phyloP scores from a whole-genome alignment of 805 yeast species.

The Candida mattraensis region DNA sequence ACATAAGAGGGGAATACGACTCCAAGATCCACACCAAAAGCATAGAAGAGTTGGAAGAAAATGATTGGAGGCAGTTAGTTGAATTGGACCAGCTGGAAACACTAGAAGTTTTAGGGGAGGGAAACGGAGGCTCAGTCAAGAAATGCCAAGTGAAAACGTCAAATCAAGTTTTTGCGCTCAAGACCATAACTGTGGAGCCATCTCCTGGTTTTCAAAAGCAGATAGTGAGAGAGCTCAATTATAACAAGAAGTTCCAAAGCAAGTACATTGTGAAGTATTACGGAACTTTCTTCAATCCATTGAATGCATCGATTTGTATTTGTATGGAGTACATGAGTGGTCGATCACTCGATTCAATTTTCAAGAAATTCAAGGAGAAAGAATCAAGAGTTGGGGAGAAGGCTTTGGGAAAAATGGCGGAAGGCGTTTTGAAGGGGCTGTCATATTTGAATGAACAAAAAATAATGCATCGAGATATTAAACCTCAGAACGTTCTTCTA shows the following conservation, averaged over 20 bases:
- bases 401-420: conserved; percentile 88
- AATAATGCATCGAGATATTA: conserved; percentile 93
- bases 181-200: conserved; percentile 69
- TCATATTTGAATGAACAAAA: conserved; percentile 84
- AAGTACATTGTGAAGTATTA: conserved; percentile 88
- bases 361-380: conserved; percentile 66
- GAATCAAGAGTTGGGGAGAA: conserved; percentile 92
- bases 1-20: conserved; percentile 1
- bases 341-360: conserved; percentile 85
- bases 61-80: conserved; percentile 70
- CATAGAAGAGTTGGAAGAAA: conserved; percentile 56
- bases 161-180: conserved; percentile 73
- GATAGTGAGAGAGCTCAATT: conserved; percentile 85
- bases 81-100: conserved; percentile 62
- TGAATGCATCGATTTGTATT: conserved; percentile 78
- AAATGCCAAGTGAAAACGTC: conserved; percentile 68
- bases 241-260: conserved; percentile 77
- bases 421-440: conserved; percentile 78
- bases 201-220: conserved; percentile 88
- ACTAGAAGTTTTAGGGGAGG: conserved; percentile 81
- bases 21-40: conserved; percentile 3
- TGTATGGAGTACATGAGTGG: conserved; percentile 99
- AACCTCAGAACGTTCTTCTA: conserved; percentile 88
- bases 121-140: conserved; percentile 88
- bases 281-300: conserved; percentile 84